phyloP scores from a whole-genome alignment of 768 basidiomycete species.

The Amanita brunnescens region DNA sequence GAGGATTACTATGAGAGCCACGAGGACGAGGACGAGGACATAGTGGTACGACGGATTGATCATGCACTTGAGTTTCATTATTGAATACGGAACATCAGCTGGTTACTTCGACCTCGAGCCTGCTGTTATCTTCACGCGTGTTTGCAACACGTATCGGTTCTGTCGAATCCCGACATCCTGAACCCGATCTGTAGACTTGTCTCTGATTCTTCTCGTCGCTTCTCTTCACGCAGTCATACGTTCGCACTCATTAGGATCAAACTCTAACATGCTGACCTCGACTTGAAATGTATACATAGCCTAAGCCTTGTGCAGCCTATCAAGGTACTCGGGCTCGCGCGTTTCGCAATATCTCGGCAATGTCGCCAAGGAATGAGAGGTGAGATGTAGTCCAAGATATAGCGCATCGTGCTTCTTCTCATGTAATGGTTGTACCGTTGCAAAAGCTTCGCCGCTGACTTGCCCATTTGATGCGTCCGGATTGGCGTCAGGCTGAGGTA shows the following conservation, averaged over 20 bases:
- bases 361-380: conserved; percentile 82
- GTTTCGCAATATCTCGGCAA: conserved; percentile 75
- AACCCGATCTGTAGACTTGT: conserved; percentile 29
- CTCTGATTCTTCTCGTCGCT: conserved; percentile 46
- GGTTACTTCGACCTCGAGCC: too few relatives aligned
- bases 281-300: conserved; percentile 85
- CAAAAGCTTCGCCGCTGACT: conserved; percentile 28
- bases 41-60: too few relatives aligned
- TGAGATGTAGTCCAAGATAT: conserved; percentile 79
- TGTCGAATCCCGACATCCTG: conserved; percentile 17
- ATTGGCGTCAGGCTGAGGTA: background rate
- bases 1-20: too few relatives aligned
- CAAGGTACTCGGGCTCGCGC: conserved; percentile 61
- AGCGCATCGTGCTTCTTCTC: conserved; percentile 85
- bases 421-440: conserved; percentile 13
- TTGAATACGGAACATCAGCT: too few relatives aligned
- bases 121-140: too few relatives aligned
- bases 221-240: conserved; percentile 77
- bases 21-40: too few relatives aligned
- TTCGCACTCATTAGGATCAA: conserved; percentile 82
- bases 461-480: conserved; percentile 30
- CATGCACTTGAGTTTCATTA: too few relatives aligned
- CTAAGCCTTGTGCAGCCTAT: conserved; percentile 73
- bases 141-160: too few relatives aligned
- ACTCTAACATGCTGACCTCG: conserved; percentile 79